Evolutionary conservation across 1,284 basidiomycete genomes (phyloP).

Genomic region (Xerocomus tenax): DNA sequence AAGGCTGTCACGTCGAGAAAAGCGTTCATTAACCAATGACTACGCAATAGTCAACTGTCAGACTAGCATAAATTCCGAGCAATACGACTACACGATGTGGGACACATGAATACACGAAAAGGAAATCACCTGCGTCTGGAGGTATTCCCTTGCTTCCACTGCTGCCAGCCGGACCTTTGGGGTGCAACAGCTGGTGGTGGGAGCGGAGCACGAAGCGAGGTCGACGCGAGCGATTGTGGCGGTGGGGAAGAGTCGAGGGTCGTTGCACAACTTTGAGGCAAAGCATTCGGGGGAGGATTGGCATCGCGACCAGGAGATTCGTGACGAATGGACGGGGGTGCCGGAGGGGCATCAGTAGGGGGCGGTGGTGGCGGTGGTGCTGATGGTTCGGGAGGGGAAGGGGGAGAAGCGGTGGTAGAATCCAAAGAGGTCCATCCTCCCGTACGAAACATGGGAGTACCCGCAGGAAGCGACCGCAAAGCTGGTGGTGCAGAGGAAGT

Average conservation of each 20-base stretch:
- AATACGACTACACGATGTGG: background rate
- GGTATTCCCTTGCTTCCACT: slow-evolving; percentile 26
- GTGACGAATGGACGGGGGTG: slow-evolving; percentile 17
- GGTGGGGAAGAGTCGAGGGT: background rate
- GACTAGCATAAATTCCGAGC: background rate
- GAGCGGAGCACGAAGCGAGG: slow-evolving; percentile 10
- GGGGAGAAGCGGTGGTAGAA: slow-evolving; percentile 27
- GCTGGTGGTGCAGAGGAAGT: slow-evolving; percentile 9
- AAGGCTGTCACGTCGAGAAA: slow-evolving; percentile 5
- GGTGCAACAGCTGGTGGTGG: slow-evolving; percentile 16
- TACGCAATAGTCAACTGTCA: background rate
- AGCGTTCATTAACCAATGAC: too few relatives aligned
- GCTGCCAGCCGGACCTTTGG: slow-evolving; percentile 29
- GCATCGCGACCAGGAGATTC: slow-evolving; percentile 2
- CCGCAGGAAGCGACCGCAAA: slow-evolving; percentile 11
- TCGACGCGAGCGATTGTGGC: slow-evolving; percentile 1
- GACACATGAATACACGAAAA: background rate
- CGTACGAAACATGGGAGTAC: slow-evolving; percentile 42
- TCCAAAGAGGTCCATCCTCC: slow-evolving; percentile 59
- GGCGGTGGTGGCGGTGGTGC: slow-evolving; percentile 28
- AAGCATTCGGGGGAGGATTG: background rate
- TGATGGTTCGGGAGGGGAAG: slow-evolving; percentile 18
- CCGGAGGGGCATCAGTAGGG: slow-evolving; percentile 10
- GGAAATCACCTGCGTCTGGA: slow-evolving; percentile 22
- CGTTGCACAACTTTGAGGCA: background rate